A percentile compares a stretch with the other conserved stretches of the same genome.
phyloP scores from a whole-genome alignment of 345 rosid species.

The Populus ilicifolia region DNA sequence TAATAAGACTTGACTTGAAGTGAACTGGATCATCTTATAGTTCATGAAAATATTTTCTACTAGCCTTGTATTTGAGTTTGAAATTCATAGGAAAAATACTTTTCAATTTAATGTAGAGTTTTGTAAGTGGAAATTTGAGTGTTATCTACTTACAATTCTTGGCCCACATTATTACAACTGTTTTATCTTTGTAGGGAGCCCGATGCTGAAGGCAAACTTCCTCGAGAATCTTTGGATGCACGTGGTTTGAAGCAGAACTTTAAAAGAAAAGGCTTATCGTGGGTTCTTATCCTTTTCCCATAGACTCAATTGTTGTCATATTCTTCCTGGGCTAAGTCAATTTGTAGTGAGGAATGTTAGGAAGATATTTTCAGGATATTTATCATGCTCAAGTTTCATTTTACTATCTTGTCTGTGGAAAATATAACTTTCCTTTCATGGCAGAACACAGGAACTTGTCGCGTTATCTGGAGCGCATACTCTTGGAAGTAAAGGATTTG shows the following conservation, averaged over 20 bases:
- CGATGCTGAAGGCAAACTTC: constrained; percentile 83
- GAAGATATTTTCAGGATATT: background rate
- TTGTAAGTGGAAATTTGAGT: background rate
- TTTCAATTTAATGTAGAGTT: background rate
- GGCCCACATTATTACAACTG: background rate
- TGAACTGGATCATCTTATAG: background rate
- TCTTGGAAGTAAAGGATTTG: constrained; percentile 84
- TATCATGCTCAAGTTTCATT: background rate
- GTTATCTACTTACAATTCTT: background rate
- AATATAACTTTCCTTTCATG: background rate
- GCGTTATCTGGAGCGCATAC: constrained; percentile 92
- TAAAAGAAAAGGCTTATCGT: constrained; percentile 83
- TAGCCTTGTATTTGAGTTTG: background rate
- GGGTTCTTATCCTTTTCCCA: constrained; percentile 34
- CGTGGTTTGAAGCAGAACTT: constrained; percentile 68
- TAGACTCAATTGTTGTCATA: background rate
- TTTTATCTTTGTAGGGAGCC: constrained; percentile 45
- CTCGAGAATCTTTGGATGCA: constrained; percentile 68
- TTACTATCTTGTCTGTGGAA: background rate
- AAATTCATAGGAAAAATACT: background rate
- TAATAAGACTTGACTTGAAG: background rate
- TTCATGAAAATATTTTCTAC: background rate
- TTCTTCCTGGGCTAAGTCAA: background rate
- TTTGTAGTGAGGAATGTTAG: background rate
- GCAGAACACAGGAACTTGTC: constrained; percentile 75